Base-by-base conservation (phyloP, 768 basidiomycete species). In the Kwoniella dejecticola region DNA sequence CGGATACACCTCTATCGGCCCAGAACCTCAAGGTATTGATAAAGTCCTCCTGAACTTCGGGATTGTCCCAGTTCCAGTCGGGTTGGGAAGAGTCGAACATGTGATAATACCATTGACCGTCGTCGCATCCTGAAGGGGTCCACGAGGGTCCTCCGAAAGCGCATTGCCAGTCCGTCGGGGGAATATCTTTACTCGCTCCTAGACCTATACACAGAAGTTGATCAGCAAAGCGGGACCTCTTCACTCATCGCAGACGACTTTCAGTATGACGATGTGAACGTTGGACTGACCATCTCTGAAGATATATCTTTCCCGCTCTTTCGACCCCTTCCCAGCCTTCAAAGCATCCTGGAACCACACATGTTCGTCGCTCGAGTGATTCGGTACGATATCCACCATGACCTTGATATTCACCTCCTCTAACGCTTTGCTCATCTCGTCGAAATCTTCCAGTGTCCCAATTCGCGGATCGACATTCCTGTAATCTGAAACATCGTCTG, bases 401-500 rank as follows among this genome's bases (percentile, higher is more conserved):
- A 68, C 46, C 47, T 68, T 68, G 62, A 75, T 75, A 15, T 62
- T 64, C 5, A 48, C 66, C 3, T 41, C 62, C 26, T 65, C 68
- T 42, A 71, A 59, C 2, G 58, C 60, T 11, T 26, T n/a, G 46
- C 66, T 59, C 68, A 75, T 65, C 40, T 62, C 70, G 58, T 75
- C 70, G 56, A 75, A 75, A 55, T 75, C 73, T 26, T 53, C 63
- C 2, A 75, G 48, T 11, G 70, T 67, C n/a, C 73, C 73, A 52
- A 75, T 68, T 11, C 61, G 62, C 1, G 73, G 68, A 29, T 71
- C 70, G 24, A 75, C 68, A 60, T 75, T 52, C 10, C 73, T 55
- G 33, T 75, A 75, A 29, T 75, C 73, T 44, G 68, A 66, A 24
- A 75, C 73, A 40, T 75, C 73, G 50, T 74, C 72, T 74, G 30